A percentile compares a stretch with the other conserved stretches of the same genome.
These are phyloP conservation scores for Cordyceps cicadae DNA, from an alignment of 2,329 filamentous ascomycete genomes.

Conservation along the genomic window DNA sequence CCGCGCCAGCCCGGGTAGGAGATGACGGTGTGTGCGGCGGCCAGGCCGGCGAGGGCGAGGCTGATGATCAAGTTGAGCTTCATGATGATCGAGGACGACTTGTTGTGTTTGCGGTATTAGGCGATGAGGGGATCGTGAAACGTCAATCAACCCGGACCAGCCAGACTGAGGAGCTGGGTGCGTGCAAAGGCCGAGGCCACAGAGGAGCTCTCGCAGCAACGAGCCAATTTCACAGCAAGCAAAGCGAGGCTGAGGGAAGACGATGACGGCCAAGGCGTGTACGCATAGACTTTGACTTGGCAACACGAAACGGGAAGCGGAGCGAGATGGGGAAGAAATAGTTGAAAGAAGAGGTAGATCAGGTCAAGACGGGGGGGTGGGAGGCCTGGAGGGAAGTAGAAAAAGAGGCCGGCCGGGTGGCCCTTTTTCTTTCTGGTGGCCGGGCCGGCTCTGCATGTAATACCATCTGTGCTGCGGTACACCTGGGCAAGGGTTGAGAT, in stretches of 20 bases:
- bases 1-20: conserved; percentile 82
- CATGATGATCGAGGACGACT: conserved; percentile 14
- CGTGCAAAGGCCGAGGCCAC: not conserved
- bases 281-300: not conserved
- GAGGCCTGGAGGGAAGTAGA: not conserved
- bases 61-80: conserved; percentile 33
- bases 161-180: not conserved
- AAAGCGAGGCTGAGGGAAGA: not conserved
- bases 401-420: conserved; percentile 5
- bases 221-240: no score
- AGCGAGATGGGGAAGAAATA: no score
- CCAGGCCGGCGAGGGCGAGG: conserved; percentile 39
- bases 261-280: not conserved
- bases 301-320: not conserved
- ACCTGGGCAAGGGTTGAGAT: not conserved
- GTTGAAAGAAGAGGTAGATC: no score
- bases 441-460: not conserved
- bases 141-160: not conserved
- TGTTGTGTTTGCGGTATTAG: not conserved
- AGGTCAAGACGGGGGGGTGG: not conserved
- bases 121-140: not conserved
- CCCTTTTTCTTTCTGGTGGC: conserved; percentile 2
- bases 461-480: not conserved
- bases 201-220: no score
- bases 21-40: conserved; percentile 69